Evolutionary conservation across 306 rosid genomes (phyloP).

Genomic region (Datisca glomerata): DNA sequence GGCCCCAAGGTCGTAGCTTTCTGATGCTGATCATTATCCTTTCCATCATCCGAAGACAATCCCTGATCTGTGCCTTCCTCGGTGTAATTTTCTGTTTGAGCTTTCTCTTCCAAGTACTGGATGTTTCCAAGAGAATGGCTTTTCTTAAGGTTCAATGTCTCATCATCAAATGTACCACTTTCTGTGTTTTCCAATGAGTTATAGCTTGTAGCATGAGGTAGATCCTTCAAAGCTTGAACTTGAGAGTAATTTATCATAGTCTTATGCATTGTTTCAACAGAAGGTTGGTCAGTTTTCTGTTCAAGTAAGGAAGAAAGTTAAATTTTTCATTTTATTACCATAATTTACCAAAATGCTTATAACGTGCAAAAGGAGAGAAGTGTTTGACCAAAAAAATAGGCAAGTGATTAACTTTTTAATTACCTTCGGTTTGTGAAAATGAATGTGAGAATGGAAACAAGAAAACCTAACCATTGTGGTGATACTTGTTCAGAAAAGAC

Average conservation of each 20-base stretch:
- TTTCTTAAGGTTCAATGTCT: conserved; percentile 28
- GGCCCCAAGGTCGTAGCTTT: conserved; percentile 13
- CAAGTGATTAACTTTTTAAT: conserved; percentile 15
- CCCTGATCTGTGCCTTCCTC: conserved; percentile 32
- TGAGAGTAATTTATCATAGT: conserved; percentile 25
- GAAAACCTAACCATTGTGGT: conserved; percentile 60
- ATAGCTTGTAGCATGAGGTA: conserved; percentile 13
- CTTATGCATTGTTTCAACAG: conserved; percentile 40
- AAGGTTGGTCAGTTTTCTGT: conserved; percentile 50
- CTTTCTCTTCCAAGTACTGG: conserved; percentile 28
- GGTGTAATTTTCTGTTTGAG: conserved; percentile 15
- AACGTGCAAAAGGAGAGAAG: conserved; percentile 3
- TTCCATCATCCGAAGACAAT: conserved; percentile 7
- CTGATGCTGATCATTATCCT: conserved; percentile 16
- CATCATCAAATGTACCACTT: conserved; percentile 13
- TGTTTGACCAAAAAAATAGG: too few relatives aligned
- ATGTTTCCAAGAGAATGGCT: conserved; percentile 56
- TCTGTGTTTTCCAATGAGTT: conserved; percentile 10
- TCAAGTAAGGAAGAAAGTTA: conserved; percentile 21
- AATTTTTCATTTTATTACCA: conserved; percentile 2
- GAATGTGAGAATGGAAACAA: conserved; percentile 53
- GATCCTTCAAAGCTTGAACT: conserved; percentile 20
- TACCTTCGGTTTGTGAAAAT: conserved; percentile 59
- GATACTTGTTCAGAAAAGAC: conserved; percentile 21
- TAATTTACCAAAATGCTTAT: not conserved